phyloP scores from a whole-genome alignment of 2,329 filamentous ascomycete genomes.

The Elsinoe australis region DNA sequence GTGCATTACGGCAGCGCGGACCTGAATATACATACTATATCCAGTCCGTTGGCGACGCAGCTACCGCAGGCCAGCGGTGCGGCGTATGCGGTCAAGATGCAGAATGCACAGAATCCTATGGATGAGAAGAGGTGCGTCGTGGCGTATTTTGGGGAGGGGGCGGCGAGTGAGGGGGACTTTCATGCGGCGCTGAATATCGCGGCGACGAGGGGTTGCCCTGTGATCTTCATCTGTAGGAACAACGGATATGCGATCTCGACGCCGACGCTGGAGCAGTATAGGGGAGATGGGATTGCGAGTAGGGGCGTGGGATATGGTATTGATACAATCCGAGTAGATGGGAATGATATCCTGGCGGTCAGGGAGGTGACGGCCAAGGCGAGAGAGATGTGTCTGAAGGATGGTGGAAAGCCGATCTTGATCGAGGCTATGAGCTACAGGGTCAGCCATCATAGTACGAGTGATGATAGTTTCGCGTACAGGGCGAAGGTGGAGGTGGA shows the following conservation, averaged over 20 bases:
- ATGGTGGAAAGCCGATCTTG: slow-evolving; percentile 74
- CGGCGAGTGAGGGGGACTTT: slow-evolving; percentile 85
- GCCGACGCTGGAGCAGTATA: slow-evolving; percentile 81
- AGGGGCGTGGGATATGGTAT: slow-evolving; percentile 88
- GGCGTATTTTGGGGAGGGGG: slow-evolving; percentile 86
- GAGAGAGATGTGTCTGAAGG: slow-evolving; percentile 65
- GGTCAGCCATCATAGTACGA: slow-evolving; percentile 95
- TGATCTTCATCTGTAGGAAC: slow-evolving; percentile 85
- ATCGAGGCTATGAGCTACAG: slow-evolving; percentile 97
- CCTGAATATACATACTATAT: slow-evolving; percentile 82
- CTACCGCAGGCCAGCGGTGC: slow-evolving; percentile 82
- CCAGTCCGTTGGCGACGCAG: slow-evolving; percentile 78
- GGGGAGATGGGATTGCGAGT: slow-evolving; percentile 82
- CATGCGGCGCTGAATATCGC: slow-evolving; percentile 87
- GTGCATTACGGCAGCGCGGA: slow-evolving; percentile 86
- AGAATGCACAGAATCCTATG: slow-evolving; percentile 63
- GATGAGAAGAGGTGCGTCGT: slow-evolving; percentile 61
- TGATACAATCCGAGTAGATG: slow-evolving; percentile 83
- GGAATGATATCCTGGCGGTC: slow-evolving; percentile 90
- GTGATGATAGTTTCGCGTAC: slow-evolving; percentile 94
- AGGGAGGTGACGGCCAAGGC: slow-evolving; percentile 72
- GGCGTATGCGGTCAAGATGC: slow-evolving; percentile 79
- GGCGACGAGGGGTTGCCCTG: slow-evolving; percentile 77
- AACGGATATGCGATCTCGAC: slow-evolving; percentile 90
- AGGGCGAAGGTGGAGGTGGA: slow-evolving; percentile 87